Evolutionary conservation across 352 stramenopile genomes (phyloP).

Genomic region (Pythium graminicola): DNA sequence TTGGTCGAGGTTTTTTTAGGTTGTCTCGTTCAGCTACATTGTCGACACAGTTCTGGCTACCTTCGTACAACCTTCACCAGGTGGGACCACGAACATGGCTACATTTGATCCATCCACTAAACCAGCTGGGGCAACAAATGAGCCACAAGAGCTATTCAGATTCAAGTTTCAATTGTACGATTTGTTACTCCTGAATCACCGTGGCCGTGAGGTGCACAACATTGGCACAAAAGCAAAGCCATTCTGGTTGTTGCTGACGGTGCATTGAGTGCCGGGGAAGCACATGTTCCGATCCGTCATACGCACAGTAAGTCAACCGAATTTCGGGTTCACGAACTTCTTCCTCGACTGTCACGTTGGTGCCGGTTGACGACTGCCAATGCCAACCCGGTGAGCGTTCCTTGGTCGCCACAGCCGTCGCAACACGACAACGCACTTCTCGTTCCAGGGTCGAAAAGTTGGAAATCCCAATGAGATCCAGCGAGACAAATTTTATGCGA

Average conservation of each 20-base stretch:
- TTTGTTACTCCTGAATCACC: constrained; percentile 5
- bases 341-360: constrained; percentile 20
- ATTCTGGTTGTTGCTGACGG: constrained; percentile 19
- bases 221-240: constrained; percentile 66
- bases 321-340: constrained; percentile 30
- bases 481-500: constrained; percentile 25
- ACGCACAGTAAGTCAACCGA: constrained; percentile 40
- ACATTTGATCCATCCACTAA: constrained; percentile 6
- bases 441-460: constrained; percentile 37
- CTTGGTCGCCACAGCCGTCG: constrained; percentile 23
- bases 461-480: constrained; percentile 41
- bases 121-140: constrained; percentile 3
- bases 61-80: constrained; percentile 7
- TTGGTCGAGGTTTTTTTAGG: constrained; percentile 13
- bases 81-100: constrained; percentile 1
- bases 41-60: constrained; percentile 8
- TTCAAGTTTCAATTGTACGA: neutral
- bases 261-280: constrained; percentile 12
- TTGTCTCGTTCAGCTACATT: constrained; percentile 1
- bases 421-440: constrained; percentile 31
- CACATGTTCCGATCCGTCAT: constrained; percentile 24
- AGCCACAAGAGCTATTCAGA: no score
- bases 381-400: constrained; percentile 21
- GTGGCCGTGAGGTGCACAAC: constrained; percentile 48
- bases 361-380: constrained; percentile 3